Evolutionary conservation across 768 basidiomycete genomes (phyloP).

Genomic region (Russula vinacea): DNA sequence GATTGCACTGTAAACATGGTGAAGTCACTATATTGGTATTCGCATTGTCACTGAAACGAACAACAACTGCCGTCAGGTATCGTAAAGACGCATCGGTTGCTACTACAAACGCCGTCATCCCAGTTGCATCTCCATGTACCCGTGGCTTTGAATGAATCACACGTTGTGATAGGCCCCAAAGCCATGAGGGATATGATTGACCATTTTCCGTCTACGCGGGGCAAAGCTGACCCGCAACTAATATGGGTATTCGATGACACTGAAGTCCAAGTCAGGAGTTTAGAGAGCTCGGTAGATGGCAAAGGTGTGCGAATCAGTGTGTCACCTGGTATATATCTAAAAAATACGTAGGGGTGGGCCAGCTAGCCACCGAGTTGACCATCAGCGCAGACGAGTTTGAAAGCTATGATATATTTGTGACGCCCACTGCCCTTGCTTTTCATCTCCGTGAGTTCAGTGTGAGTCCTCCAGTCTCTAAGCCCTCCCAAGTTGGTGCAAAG

Average conservation of each 20-base stretch:
- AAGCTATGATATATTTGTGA: conserved; percentile 58
- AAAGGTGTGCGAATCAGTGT: conserved; percentile 49
- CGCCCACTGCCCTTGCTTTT: conserved; percentile 69
- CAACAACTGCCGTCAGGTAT: conserved; percentile 49
- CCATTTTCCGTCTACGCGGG: conserved; percentile 67
- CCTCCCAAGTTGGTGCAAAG: conserved; percentile 4
- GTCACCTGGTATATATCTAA: not conserved
- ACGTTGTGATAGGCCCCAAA: conserved; percentile 66
- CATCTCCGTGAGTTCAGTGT: conserved; percentile 85
- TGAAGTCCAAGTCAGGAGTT: conserved; percentile 66
- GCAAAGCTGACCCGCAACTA: conserved; percentile 73
- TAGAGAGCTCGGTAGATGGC: conserved; percentile 60
- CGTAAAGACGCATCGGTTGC: conserved; percentile 74
- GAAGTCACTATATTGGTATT: conserved; percentile 27
- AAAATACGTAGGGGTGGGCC: conserved; percentile 47
- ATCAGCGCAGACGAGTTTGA: conserved; percentile 83
- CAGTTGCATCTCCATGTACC: conserved; percentile 67
- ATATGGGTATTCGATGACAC: conserved; percentile 73
- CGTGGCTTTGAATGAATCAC: conserved; percentile 56
- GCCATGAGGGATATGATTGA: conserved; percentile 76
- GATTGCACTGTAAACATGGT: conserved; percentile 84
- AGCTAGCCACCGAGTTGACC: conserved; percentile 71
- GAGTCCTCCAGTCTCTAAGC: conserved; percentile 28
- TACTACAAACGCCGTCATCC: conserved; percentile 54
- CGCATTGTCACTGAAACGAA: conserved; percentile 13